These are phyloP conservation scores for Trichoderma gracile DNA, from an alignment of 2,329 filamentous ascomycete genomes.

Conservation along the genomic window DNA sequence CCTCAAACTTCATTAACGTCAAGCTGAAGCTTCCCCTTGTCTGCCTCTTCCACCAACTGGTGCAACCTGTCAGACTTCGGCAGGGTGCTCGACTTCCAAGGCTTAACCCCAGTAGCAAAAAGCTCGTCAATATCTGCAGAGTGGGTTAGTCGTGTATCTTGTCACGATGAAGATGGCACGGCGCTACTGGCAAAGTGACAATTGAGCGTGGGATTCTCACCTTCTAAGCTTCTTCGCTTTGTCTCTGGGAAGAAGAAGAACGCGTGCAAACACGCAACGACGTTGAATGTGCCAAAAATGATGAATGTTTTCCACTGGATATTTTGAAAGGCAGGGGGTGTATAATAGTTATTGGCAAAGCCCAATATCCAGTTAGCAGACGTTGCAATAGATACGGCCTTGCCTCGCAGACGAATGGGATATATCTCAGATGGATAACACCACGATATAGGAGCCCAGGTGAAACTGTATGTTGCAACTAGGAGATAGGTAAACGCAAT, in stretches of 20 bases:
- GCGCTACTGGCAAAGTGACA: too few relatives aligned
- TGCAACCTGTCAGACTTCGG: conserved; percentile 3
- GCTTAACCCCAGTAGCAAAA: neutral
- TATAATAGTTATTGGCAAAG: conserved; percentile 36
- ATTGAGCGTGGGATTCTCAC: neutral
- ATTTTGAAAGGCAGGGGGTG: neutral
- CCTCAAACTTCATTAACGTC: neutral
- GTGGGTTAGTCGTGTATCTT: neutral
- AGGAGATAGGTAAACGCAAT: conserved; percentile 15
- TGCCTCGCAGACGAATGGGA: conserved; percentile 4
- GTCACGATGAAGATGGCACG: too few relatives aligned
- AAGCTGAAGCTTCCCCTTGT: conserved; percentile 5
- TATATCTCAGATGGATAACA: conserved; percentile 13
- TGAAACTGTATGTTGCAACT: conserved; percentile 11
- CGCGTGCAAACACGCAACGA: neutral
- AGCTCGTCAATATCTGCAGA: neutral
- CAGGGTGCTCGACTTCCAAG: conserved; percentile 8
- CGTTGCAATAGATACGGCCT: conserved; percentile 7
- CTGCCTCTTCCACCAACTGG: neutral
- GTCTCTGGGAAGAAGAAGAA: conserved; percentile 9
- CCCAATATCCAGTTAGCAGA: conserved; percentile 11
- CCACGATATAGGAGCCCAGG: conserved; percentile 4
- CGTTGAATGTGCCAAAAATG: conserved; percentile 4
- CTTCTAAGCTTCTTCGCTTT: neutral
- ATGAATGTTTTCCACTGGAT: conserved; percentile 11